phyloP scores from a whole-genome alignment of 331 rosid species.

The Telfairia occidentalis region DNA sequence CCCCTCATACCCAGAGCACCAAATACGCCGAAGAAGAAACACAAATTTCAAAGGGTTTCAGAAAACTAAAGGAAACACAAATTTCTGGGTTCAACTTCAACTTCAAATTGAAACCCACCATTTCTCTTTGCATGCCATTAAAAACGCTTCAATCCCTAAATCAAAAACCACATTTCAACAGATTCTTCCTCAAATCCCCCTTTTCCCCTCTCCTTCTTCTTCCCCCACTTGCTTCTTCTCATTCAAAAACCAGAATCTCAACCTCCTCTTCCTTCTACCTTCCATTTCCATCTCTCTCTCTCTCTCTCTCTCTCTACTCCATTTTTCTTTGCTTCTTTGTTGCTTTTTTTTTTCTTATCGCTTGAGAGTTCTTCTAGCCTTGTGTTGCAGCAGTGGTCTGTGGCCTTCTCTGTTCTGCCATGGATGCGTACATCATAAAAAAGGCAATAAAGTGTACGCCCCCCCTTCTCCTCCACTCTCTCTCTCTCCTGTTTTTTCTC shows the following conservation, averaged over 20 bases:
- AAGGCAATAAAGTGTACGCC: conserved; percentile 27
- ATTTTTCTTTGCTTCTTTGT: not conserved
- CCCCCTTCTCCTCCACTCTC: conserved; percentile 22
- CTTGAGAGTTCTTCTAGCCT: conserved; percentile 8
- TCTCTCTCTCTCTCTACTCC: not conserved
- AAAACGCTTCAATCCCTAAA: conserved; percentile 12
- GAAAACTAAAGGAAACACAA: not conserved
- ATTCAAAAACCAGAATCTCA: not conserved
- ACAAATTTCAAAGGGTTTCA: not conserved
- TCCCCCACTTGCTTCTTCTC: not conserved
- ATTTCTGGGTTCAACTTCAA: conserved; percentile 9
- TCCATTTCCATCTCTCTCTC: conserved; percentile 6
- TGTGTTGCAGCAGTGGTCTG: conserved; percentile 14
- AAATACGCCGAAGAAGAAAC: not conserved
- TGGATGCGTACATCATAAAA: conserved; percentile 35
- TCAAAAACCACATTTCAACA: conserved; percentile 13
- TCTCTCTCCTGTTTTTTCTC: conserved; percentile 7
- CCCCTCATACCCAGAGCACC: conserved; percentile 15
- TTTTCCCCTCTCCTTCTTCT: not conserved
- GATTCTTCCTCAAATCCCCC: not conserved
- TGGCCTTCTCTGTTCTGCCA: conserved; percentile 16
- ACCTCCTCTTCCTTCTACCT: conserved; percentile 2
- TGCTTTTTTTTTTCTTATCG: not conserved
- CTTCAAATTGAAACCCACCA: conserved; percentile 21
- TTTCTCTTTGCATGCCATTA: conserved; percentile 26